phyloP scores from a whole-genome alignment of 2,329 filamentous ascomycete genomes.

The Neonectria sp. region DNA sequence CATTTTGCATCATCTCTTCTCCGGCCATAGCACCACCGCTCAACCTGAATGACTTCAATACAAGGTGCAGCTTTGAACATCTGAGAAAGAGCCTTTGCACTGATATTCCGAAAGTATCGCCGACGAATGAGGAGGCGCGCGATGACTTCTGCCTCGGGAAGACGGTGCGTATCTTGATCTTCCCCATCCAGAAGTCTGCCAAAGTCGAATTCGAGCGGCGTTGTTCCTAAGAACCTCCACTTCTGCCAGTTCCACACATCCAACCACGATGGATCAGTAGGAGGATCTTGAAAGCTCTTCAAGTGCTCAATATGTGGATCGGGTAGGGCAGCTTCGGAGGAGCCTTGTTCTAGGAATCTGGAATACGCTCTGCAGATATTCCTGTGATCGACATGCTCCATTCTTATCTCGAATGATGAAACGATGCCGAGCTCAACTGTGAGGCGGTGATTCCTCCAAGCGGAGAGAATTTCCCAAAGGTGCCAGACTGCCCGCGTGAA shows the following conservation, averaged over 20 bases:
- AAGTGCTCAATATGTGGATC: constrained; percentile 11
- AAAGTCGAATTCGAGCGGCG: constrained; percentile 12
- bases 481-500: constrained; percentile 5
- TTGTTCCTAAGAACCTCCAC: constrained; percentile 7
- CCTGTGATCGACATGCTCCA: background rate
- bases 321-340: background rate
- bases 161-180: background rate
- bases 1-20: background rate
- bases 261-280: background rate
- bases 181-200: background rate
- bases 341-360: background rate
- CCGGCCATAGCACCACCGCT: constrained; percentile 29
- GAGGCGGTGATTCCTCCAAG: constrained; percentile 21
- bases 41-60: constrained; percentile 28
- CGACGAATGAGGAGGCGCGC: constrained; percentile 29
- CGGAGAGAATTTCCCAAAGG: constrained; percentile 30
- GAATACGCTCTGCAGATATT: background rate
- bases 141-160: constrained; percentile 22
- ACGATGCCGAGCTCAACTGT: constrained; percentile 33
- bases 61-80: constrained; percentile 13
- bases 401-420: constrained; percentile 1
- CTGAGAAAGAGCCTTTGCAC: background rate
- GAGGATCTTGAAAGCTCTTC: constrained; percentile 13
- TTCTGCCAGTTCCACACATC: constrained; percentile 14
- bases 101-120: constrained; percentile 22